Conservation (phyloP, 1,284 basidiomycete species). For the Coniferiporia sulphurascens region DNA sequence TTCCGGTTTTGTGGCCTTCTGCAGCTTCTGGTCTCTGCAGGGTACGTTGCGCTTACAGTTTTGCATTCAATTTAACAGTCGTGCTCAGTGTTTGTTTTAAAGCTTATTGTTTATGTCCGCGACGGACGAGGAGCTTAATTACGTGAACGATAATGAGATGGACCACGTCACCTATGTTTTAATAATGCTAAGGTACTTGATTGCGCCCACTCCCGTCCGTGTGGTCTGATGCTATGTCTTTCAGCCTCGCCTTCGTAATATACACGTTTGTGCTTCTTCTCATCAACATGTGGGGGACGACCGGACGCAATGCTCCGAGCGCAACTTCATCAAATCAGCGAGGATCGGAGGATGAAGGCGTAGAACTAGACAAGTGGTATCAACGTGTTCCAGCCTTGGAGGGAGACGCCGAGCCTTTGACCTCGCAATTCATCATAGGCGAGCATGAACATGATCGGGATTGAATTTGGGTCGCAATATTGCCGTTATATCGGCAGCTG, state of each 20-base stretch:
- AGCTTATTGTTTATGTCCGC: slow-evolving; percentile 84
- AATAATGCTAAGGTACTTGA: slow-evolving; percentile 68
- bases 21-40: slow-evolving; percentile 65
- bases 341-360: slow-evolving; percentile 2
- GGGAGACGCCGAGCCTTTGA: slow-evolving; percentile 12
- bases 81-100: slow-evolving; percentile 2
- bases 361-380: slow-evolving; percentile 19
- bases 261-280: slow-evolving; percentile 66
- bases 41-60: slow-evolving; percentile 29
- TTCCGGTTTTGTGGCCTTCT: neutral
- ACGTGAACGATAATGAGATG: slow-evolving; percentile 65
- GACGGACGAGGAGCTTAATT: slow-evolving; percentile 83
- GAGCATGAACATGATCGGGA: slow-evolving; percentile 16
- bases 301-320: slow-evolving; percentile 52
- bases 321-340: slow-evolving; percentile 4
- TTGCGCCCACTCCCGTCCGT: neutral
- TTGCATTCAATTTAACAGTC: neutral
- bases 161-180: slow-evolving; percentile 88
- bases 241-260: slow-evolving; percentile 67
- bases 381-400: slow-evolving; percentile 15
- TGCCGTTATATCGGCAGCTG: neutral
- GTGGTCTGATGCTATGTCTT: neutral
- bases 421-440: slow-evolving; percentile 18
- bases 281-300: slow-evolving; percentile 52
- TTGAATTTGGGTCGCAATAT: neutral